These are phyloP conservation scores for Cladosporium sp. DNA, from an alignment of 2,329 filamentous ascomycete genomes.

Conservation along the genomic window DNA sequence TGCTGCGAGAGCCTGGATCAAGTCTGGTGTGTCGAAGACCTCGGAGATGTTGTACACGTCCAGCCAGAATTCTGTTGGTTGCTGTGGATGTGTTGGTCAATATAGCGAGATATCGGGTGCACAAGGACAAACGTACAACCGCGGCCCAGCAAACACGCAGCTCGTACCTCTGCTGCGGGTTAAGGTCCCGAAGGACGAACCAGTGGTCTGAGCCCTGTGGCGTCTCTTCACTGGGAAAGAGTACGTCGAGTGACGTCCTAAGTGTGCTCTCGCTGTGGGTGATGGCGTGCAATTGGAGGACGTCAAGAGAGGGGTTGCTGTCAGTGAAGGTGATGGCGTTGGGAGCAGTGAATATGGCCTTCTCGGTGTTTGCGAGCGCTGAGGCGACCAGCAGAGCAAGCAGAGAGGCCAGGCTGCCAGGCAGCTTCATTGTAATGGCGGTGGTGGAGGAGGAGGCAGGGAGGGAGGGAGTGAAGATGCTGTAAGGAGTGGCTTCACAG, in stretches of 20 bases:
- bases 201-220: constrained; percentile 68
- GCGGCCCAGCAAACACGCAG: constrained; percentile 91
- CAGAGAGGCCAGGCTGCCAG: constrained; percentile 24
- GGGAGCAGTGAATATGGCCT: constrained; percentile 82
- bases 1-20: constrained; percentile 34
- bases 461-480: neutral
- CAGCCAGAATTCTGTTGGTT: constrained; percentile 80
- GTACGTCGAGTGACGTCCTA: constrained; percentile 64
- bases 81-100: constrained; percentile 53
- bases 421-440: constrained; percentile 30
- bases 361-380: constrained; percentile 76
- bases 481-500: constrained; percentile 6
- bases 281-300: constrained; percentile 65
- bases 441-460: neutral
- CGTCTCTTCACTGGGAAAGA: constrained; percentile 60
- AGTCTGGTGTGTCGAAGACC: constrained; percentile 51
- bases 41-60: constrained; percentile 61
- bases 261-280: constrained; percentile 57
- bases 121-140: constrained; percentile 62
- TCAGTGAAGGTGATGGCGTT: constrained; percentile 56
- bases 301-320: constrained; percentile 56
- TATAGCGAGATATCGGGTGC: neutral
- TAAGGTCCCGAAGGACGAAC: constrained; percentile 72
- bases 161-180: constrained; percentile 78
- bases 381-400: constrained; percentile 31